Percentiles rank a stretch among this genome's conserved stretches.
Conservation (phyloP, 2,329 filamentous ascomycete genomes). For the Rachicladosporium sp. region DNA sequence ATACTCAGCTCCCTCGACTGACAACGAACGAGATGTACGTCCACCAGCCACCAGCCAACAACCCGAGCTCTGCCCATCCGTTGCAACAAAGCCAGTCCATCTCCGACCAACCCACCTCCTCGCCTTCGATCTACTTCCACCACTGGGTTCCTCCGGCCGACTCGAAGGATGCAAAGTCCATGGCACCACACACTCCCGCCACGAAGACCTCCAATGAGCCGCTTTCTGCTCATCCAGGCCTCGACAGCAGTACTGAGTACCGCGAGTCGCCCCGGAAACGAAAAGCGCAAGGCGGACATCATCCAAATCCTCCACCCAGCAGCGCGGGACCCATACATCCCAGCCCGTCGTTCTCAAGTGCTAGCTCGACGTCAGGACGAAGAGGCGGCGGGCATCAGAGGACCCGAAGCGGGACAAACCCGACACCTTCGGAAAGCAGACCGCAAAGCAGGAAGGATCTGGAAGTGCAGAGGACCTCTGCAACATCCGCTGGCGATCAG, state of each 20-base stretch:
- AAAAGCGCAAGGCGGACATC: slow-evolving; percentile 51
- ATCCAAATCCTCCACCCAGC: slow-evolving; percentile 35
- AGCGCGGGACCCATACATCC: slow-evolving; percentile 37
- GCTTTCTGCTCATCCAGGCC: slow-evolving; percentile 37
- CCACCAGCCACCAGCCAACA: slow-evolving; percentile 32
- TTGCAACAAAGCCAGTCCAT: slow-evolving; percentile 36
- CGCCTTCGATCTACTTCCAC: slow-evolving; percentile 76
- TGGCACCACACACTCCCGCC: slow-evolving; percentile 54
- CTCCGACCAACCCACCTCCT: slow-evolving; percentile 51
- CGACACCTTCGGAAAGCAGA: too few species aligned
- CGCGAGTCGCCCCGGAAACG: slow-evolving; percentile 75
- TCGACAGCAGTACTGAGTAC: slow-evolving; percentile 43
- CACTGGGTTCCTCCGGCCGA: slow-evolving; percentile 76
- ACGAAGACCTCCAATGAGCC: slow-evolving; percentile 38
- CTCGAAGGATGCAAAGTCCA: slow-evolving; percentile 33
- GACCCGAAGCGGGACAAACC: slow-evolving; percentile 29
- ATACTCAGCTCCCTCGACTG: slow-evolving; percentile 37
- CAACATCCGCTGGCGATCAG: too few species aligned
- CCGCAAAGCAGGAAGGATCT: too few species aligned
- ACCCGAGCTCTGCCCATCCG: slow-evolving; percentile 27
- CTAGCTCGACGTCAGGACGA: slow-evolving; percentile 39
- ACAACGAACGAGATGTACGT: slow-evolving; percentile 41
- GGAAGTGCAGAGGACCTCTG: too few species aligned
- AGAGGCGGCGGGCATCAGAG: slow-evolving; percentile 48
- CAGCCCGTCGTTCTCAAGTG: slow-evolving; percentile 39